These are phyloP conservation scores for Podospora sp. DNA, from an alignment of 495 filamentous ascomycete genomes.

Conservation along the genomic window DNA sequence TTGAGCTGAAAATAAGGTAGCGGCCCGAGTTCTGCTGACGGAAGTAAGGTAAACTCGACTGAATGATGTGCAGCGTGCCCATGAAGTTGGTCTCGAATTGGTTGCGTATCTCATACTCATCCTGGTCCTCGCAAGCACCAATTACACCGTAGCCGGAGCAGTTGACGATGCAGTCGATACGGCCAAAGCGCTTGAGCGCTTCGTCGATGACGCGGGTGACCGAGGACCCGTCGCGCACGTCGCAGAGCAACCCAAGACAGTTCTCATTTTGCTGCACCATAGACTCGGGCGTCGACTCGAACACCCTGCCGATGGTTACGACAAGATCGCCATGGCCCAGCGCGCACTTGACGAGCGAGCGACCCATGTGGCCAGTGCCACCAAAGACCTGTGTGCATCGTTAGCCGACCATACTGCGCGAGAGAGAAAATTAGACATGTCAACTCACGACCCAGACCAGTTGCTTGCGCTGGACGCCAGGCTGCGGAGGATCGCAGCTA, in stretches of 20 bases:
- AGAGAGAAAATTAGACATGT: constrained; percentile 1
- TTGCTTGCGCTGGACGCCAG: constrained; percentile 69
- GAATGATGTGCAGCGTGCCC: constrained; percentile 90
- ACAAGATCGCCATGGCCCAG: constrained; percentile 86
- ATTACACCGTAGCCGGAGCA: constrained; percentile 93
- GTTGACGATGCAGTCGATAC: constrained; percentile 87
- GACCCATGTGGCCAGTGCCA: constrained; percentile 93
- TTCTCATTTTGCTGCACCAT: constrained; percentile 70
- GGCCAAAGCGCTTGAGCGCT: constrained; percentile 73
- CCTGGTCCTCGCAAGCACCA: constrained; percentile 94
- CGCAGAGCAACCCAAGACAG: constrained; percentile 81
- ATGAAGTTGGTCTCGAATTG: constrained; percentile 98
- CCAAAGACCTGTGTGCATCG: constrained; percentile 68
- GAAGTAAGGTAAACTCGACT: constrained; percentile 87
- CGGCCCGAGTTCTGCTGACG: constrained; percentile 70
- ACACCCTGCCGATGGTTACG: constrained; percentile 81
- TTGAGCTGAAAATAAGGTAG: constrained; percentile 93
- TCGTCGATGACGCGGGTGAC: constrained; percentile 70
- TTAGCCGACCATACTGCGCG: constrained; percentile 16
- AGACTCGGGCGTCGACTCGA: constrained; percentile 71
- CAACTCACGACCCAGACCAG: constrained; percentile 78
- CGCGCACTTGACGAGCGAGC: constrained; percentile 79
- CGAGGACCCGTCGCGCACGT: constrained; percentile 81
- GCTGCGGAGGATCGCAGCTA: constrained; percentile 78
- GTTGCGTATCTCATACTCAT: constrained; percentile 89